Evolutionary conservation across 2,329 filamentous ascomycete genomes (phyloP), one percentile per base, ranked within the genome.

Genomic region (Emergomyces orientalis): DNA sequence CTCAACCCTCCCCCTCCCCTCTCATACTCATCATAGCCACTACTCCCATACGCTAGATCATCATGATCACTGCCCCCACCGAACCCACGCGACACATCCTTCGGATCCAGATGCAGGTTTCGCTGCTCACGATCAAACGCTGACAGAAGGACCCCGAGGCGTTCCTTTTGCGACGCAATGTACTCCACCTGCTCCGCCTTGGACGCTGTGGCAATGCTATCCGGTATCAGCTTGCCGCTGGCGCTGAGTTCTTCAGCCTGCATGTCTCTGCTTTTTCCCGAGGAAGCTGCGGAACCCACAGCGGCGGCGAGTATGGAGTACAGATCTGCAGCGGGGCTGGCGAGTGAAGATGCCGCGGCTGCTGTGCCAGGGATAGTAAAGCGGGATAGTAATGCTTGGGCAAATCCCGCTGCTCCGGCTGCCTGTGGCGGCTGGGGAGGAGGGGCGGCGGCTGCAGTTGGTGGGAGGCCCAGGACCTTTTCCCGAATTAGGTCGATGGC

Each of bases 71-170:
- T 73, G 58, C 72, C 71, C 25, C 72, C 67, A 25, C 22, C 47
- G 6, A 30, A 37, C 30, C 14, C 19, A 4, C 43, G 19, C n/a
- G 43, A 4, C 19, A 22, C 43, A 41, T 25, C 55, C 55, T n/a
- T 19, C 34, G 54, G n/a, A 59, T 45, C 39, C 8, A 65, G 63
- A 52, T 71, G 77, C 30, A 90, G 77, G 65, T 84, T 83, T 62
- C 82, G 83, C 41, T 90, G 90, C 77, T 96, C 91, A 62, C 84
- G 84, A 69, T 95, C 90, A 62, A 96, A 85, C 1, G 89, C 90
- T 25, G 85, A 85, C 43, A 96, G 81, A 30, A 96, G 81, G 43
- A 88, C 83, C 63, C 84, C 84, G 60, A 97, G 82, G 49, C 86
- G 84, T 72, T 96, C 89, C 62, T 88, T 86, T 79, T 96, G 91